Evolutionary conservation across 1,284 basidiomycete genomes (phyloP), one percentile per base, ranked within the genome.

Genomic region (Schizophyllum commune): DNA sequence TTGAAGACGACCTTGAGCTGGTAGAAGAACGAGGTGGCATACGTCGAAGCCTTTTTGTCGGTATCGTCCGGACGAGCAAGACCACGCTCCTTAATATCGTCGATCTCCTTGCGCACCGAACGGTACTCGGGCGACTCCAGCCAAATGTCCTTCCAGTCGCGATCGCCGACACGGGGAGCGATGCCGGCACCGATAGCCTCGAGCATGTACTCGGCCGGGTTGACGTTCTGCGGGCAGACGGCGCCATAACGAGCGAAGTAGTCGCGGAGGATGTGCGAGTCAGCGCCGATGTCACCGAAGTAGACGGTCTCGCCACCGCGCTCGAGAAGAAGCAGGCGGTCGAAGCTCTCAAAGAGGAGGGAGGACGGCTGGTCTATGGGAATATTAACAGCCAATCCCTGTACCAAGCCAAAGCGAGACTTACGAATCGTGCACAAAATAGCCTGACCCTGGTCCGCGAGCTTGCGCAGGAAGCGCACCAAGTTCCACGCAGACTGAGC

Each of bases 391-490:
- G 34, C 34, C 7, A 39, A 39, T 6, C 7, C 34, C 6, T 7
- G 13, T 13, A 13, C 13, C 39, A 47, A 47, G 39, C 3, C 17
- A 9, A 9, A 17, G 4, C 2, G 9, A 47, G 19, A 55, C 53
- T 15, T 20, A 52, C 63, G 94, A 66, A 91, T 89, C 1, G 82
- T 90, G 76, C 75, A 89, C 63, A 81, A 71, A 60, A 89, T 89
- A 19, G 92, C 91, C 73, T 95, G 92, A 2, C 95, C 94, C 69
- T 87, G 86, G 65, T 89, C 84, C 4, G 92, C 92, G 34, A 96
- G 83, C 70, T 93, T 93, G 27, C 88, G 81, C 60, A 96, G 75
- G 77, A 96, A 89, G 22, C 89, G 85, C 53, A 95, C 84, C 56
- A 96, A 79, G 68, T 90, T 89, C 87, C 88, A 94, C 1, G 94